Percentiles rank a stretch among this genome's conserved stretches.
phyloP scores from a whole-genome alignment of 805 yeast species.

The Zygoascus tannicola region DNA sequence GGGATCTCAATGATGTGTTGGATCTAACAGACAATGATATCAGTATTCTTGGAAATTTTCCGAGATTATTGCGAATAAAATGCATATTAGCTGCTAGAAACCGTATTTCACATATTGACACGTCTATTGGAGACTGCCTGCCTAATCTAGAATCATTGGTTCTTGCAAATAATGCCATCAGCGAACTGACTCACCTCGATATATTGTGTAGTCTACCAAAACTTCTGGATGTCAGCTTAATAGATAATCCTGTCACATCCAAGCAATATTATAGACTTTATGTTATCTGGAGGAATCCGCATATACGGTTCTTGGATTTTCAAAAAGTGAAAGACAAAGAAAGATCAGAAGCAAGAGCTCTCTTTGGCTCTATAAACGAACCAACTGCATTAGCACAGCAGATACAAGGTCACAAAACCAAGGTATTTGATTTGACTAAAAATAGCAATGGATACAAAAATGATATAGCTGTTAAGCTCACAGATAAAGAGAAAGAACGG shows the following conservation, averaged over 20 bases:
- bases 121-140: constrained; percentile 27
- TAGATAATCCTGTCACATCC: constrained; percentile 49
- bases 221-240: constrained; percentile 41
- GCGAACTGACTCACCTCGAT: constrained; percentile 36
- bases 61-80: constrained; percentile 34
- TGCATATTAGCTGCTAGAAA: constrained; percentile 59
- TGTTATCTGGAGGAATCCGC: constrained; percentile 55
- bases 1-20: constrained; percentile 42
- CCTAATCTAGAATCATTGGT: constrained; percentile 45
- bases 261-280: constrained; percentile 48
- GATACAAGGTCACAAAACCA: constrained; percentile 17
- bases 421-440: constrained; percentile 7
- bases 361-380: constrained; percentile 32
- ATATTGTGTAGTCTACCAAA: constrained; percentile 33
- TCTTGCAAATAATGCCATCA: constrained; percentile 44
- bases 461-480: constrained; percentile 37
- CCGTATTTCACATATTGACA: constrained; percentile 38
- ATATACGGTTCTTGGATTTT: constrained; percentile 58
- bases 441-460: constrained; percentile 21
- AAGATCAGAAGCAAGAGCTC: constrained; percentile 34
- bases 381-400: constrained; percentile 29
- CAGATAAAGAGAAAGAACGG: constrained; percentile 42
- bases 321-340: constrained; percentile 50
- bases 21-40: constrained; percentile 74
- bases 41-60: constrained; percentile 43